phyloP scores from a whole-genome alignment of 179 eudicot genomes.

The Nepenthes alata region DNA sequence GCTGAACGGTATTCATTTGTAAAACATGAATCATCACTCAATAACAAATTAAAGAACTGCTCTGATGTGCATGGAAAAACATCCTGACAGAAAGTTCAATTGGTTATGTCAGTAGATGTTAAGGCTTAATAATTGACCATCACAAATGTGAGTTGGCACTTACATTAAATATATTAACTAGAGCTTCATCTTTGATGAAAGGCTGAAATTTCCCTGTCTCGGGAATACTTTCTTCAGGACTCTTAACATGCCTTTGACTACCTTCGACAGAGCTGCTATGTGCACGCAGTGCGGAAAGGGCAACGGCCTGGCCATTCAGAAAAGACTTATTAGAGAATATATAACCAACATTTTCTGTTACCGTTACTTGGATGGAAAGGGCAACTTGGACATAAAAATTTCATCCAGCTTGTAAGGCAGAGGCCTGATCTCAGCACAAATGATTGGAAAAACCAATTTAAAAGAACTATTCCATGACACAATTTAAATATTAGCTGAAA shows the following conservation, averaged over 20 bases:
- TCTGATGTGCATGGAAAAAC: constrained; percentile 67
- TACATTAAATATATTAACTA: constrained; percentile 55
- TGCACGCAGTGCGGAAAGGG: constrained; percentile 76
- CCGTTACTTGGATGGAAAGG: too few relatives aligned
- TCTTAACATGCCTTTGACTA: constrained; percentile 27
- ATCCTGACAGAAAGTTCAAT: constrained; percentile 34
- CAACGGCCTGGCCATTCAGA: constrained; percentile 42
- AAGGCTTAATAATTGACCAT: not conserved
- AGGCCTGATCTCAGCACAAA: too few relatives aligned
- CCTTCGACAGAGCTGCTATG: constrained; percentile 62
- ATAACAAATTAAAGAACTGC: constrained; percentile 58
- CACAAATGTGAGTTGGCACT: not conserved
- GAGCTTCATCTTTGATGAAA: constrained; percentile 73
- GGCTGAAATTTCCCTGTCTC: constrained; percentile 52
- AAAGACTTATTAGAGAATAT: constrained; percentile 5
- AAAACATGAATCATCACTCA: constrained; percentile 62
- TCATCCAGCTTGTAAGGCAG: too few relatives aligned
- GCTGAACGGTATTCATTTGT: constrained; percentile 53
- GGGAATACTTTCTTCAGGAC: constrained; percentile 41
- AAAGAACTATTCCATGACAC: too few relatives aligned
- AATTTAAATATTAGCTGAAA: too few relatives aligned
- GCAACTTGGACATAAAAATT: too few relatives aligned
- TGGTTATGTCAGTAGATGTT: not conserved
- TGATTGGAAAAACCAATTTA: too few relatives aligned
- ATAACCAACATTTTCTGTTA: not conserved